Percentiles rank a stretch among this genome's conserved stretches.
Evolutionary conservation across 805 yeast species (phyloP).

Genomic region (Wickerhamiella siamensis): DNA sequence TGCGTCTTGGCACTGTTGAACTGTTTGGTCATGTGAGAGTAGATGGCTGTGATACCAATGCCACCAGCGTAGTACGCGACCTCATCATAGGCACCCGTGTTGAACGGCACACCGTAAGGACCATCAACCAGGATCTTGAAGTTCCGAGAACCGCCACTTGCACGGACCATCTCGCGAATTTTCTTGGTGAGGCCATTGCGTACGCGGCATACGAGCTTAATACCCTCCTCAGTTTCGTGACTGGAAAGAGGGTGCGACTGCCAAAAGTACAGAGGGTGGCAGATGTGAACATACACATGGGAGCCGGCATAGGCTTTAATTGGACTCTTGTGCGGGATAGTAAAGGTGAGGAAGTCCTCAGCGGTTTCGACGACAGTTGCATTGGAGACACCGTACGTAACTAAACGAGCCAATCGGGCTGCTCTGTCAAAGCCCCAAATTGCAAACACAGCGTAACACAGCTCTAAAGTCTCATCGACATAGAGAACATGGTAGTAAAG

Average conservation of each 20-base stretch:
- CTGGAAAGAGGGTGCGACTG: slow-evolving; percentile 59
- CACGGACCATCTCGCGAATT: slow-evolving; percentile 25
- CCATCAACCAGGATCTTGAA: slow-evolving; percentile 39
- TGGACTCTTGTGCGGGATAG: slow-evolving; percentile 20
- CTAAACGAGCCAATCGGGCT: slow-evolving; percentile 38
- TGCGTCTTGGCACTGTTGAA: slow-evolving; percentile 8
- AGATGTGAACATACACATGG: slow-evolving; percentile 39
- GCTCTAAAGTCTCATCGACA: slow-evolving; percentile 33
- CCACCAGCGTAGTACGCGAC: slow-evolving; percentile 56
- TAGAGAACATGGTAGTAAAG: slow-evolving; percentile 40
- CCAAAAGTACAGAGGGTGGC: slow-evolving; percentile 37
- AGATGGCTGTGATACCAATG: slow-evolving; percentile 52
- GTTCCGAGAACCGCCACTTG: slow-evolving; percentile 18
- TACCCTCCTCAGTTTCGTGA: slow-evolving; percentile 3
- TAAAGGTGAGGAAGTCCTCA: slow-evolving; percentile 31
- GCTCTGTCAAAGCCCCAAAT: slow-evolving; percentile 58
- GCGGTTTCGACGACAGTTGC: slow-evolving; percentile 20
- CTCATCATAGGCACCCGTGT: slow-evolving; percentile 35
- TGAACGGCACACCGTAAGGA: slow-evolving; percentile 41
- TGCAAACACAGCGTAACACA: slow-evolving; percentile 39
- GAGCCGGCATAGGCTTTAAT: slow-evolving; percentile 28
- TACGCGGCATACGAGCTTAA: slow-evolving; percentile 7
- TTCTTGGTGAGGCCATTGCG: slow-evolving; percentile 41
- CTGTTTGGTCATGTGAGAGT: slow-evolving; percentile 24
- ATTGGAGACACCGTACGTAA: not conserved